Percentiles rank a stretch among this genome's conserved stretches.
Conservation (phyloP, 345 rosid genomes). For the Physaria fendleri region DNA sequence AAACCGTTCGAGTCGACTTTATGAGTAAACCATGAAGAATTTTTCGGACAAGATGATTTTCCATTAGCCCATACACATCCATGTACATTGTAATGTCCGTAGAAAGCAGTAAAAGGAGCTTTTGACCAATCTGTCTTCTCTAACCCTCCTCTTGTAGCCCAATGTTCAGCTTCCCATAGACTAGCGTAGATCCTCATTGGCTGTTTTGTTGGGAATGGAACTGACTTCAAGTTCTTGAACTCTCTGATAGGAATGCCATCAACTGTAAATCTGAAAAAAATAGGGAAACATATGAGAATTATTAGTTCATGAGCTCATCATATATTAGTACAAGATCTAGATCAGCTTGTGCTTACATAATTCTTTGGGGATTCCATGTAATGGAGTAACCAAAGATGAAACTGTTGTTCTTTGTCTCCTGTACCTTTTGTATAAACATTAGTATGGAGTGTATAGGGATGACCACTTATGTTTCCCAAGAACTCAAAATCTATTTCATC, state of each 20-base stretch:
- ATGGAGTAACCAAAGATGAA: too few species aligned
- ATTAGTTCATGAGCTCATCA: neutral
- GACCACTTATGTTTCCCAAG: slow-evolving; percentile 39
- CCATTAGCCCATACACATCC: slow-evolving; percentile 51
- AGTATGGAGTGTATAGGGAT: slow-evolving; percentile 36
- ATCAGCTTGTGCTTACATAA: slow-evolving; percentile 19
- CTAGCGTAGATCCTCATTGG: slow-evolving; percentile 56
- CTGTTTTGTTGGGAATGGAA: slow-evolving; percentile 54
- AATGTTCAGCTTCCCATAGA: slow-evolving; percentile 69
- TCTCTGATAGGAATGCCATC: slow-evolving; percentile 67
- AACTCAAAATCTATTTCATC: slow-evolving; percentile 45
- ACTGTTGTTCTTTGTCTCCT: slow-evolving; percentile 41
- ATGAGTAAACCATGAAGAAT: slow-evolving; percentile 36
- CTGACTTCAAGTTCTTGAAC: slow-evolving; percentile 56
- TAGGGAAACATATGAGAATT: neutral
- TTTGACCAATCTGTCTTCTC: slow-evolving; percentile 55
- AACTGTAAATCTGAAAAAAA: slow-evolving; percentile 43
- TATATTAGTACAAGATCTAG: too few species aligned
- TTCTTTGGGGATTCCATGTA: slow-evolving; percentile 35
- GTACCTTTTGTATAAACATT: slow-evolving; percentile 33
- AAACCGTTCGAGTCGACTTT: slow-evolving; percentile 21
- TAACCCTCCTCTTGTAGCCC: slow-evolving; percentile 69
- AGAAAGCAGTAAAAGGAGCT: slow-evolving; percentile 63
- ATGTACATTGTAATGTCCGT: slow-evolving; percentile 43
- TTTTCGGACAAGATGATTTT: slow-evolving; percentile 35